Percentiles rank a stretch among this genome's conserved stretches.
Evolutionary conservation across 768 basidiomycete genomes (phyloP).

Genomic region (Sporobolomyces pararoseus): DNA sequence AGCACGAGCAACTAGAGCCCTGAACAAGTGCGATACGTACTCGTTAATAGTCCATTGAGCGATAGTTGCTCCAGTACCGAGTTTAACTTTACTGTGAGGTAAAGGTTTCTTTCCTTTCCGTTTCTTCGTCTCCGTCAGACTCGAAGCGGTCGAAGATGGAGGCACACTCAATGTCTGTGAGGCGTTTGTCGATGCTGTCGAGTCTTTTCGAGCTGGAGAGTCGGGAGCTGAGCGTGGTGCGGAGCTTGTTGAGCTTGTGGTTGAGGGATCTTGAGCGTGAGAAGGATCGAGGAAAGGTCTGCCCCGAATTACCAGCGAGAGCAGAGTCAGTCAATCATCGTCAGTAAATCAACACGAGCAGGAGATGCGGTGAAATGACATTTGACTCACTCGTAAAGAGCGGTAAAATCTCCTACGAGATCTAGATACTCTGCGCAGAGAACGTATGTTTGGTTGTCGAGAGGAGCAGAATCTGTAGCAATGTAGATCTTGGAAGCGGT

Average conservation of each 20-base stretch:
- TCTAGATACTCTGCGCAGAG: constrained; percentile 86
- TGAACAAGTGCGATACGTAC: constrained; percentile 48
- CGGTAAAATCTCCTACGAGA: constrained; percentile 78
- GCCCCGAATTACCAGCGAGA: not conserved
- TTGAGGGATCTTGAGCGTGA: constrained; percentile 15
- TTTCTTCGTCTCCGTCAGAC: not conserved
- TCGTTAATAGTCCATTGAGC: constrained; percentile 77
- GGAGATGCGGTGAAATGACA: not conserved
- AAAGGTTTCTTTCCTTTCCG: constrained; percentile 8
- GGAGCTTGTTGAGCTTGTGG: not conserved
- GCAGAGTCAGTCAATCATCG: not conserved
- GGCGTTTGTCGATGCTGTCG: not conserved
- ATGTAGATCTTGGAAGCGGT: constrained; percentile 76
- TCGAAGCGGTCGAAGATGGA: not conserved
- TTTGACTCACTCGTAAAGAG: constrained; percentile 73
- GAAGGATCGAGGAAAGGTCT: constrained; percentile 17
- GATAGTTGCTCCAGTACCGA: constrained; percentile 64
- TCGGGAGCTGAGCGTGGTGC: not conserved
- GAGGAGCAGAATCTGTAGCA: constrained; percentile 89
- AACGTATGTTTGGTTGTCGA: constrained; percentile 80
- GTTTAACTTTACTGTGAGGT: constrained; percentile 35
- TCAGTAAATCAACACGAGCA: not conserved
- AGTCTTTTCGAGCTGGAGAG: constrained; percentile 6
- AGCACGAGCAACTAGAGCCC: not conserved
- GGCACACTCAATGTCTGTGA: not conserved